These are phyloP conservation scores for Caryopteris hybrid DNA, from an alignment of 305 asterid species.

Conservation along the genomic window DNA sequence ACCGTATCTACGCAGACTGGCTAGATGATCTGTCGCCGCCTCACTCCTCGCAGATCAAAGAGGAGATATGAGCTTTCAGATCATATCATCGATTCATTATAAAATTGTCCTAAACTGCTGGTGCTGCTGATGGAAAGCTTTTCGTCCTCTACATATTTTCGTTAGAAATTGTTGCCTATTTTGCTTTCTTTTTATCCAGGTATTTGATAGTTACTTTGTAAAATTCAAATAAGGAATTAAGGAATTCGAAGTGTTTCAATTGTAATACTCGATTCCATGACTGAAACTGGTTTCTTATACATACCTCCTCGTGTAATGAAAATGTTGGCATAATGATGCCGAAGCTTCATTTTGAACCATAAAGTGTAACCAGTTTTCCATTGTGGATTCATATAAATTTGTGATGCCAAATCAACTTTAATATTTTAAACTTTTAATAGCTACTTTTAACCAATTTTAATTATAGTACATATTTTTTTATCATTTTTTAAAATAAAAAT, in stretches of 20 bases:
- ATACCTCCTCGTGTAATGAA: not conserved
- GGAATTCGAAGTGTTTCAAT: not conserved
- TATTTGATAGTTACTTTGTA: not conserved
- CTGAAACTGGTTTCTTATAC: too few species aligned
- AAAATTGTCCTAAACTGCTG: not conserved
- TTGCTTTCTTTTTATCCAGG: not conserved
- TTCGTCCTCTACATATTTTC: not conserved
- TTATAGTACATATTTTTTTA: too few species aligned
- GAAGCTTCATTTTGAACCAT: too few species aligned
- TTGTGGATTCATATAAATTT: too few species aligned
- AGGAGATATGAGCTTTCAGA: not conserved
- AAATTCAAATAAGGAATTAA: not conserved
- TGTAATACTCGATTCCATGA: too few species aligned
- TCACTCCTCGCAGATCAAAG: conserved; percentile 19
- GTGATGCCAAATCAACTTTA: too few species aligned
- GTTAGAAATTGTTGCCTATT: not conserved
- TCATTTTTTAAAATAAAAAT: too few species aligned
- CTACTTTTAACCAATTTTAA: too few species aligned
- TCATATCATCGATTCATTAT: not conserved
- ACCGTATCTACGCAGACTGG: conserved; percentile 78
- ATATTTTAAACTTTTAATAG: too few species aligned
- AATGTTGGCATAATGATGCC: too few species aligned
- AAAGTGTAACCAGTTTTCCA: too few species aligned
- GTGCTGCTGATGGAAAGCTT: not conserved
- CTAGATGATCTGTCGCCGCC: conserved; percentile 53